phyloP scores from a whole-genome alignment of 257 asterid species.

The Ajuga chamaepitys region DNA sequence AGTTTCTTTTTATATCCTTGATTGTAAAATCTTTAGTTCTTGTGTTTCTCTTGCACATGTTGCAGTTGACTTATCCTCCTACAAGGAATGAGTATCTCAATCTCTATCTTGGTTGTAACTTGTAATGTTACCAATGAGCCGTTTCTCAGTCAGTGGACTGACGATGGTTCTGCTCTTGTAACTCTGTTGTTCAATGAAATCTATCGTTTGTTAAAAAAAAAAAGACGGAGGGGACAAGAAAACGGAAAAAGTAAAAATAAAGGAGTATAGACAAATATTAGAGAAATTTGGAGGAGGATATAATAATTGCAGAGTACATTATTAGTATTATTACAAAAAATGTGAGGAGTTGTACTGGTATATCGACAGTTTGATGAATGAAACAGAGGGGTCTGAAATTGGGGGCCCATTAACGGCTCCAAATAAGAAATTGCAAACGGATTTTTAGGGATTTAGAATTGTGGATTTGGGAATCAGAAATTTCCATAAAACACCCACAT shows the following conservation, averaged over 20 bases:
- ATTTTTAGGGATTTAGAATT: slow-evolving; percentile 28
- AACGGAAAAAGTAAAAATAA: neutral
- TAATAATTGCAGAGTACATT: slow-evolving; percentile 19
- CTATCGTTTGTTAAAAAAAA: no score
- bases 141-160: no score
- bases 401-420: slow-evolving; percentile 49
- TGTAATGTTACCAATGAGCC: no score
- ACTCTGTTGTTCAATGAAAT: no score
- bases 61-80: no score
- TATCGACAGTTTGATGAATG: slow-evolving; percentile 5
- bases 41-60: no score
- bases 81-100: no score
- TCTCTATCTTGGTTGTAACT: no score
- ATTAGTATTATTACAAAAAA: neutral
- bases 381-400: neutral
- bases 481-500: slow-evolving; percentile 42
- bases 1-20: no score
- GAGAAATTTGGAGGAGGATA: neutral
- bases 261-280: slow-evolving; percentile 12
- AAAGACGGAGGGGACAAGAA: no score
- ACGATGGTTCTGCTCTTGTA: no score
- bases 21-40: no score
- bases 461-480: slow-evolving; percentile 27
- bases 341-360: neutral
- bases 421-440: slow-evolving; percentile 22